These are phyloP conservation scores for Eucalyptus urophylla DNA, from an alignment of 345 rosid species.

Conservation along the genomic window DNA sequence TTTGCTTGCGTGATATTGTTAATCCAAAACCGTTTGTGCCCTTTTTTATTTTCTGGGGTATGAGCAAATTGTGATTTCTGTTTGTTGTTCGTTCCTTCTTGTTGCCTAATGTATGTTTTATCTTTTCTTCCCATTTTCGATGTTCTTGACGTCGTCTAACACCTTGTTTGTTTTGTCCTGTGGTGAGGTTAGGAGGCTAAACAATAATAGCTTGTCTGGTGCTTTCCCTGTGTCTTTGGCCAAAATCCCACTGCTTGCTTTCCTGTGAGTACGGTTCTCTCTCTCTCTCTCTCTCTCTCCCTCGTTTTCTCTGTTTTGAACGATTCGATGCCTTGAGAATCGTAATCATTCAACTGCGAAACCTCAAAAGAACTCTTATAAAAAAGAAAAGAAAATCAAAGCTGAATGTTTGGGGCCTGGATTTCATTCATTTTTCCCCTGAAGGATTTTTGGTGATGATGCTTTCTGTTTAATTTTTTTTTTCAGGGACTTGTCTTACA, in stretches of 20 bases:
- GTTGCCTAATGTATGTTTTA: background rate
- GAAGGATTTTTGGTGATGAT: background rate
- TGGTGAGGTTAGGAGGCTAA: constrained; percentile 61
- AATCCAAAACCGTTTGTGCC: background rate
- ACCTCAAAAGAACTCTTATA: background rate
- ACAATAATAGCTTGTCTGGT: constrained; percentile 87
- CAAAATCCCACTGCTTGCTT: constrained; percentile 62
- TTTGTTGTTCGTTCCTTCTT: background rate
- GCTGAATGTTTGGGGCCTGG: background rate
- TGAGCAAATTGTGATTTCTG: background rate
- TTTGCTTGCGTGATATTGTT: background rate
- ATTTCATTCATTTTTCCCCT: background rate
- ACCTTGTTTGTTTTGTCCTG: background rate
- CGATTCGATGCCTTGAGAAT: constrained; percentile 5
- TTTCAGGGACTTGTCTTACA: constrained; percentile 85
- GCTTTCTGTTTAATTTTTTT: background rate
- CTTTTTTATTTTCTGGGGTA: background rate
- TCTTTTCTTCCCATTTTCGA: background rate
- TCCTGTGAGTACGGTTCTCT: constrained; percentile 57
- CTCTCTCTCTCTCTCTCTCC: background rate
- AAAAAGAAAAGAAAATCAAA: background rate
- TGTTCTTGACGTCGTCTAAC: background rate
- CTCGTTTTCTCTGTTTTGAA: background rate
- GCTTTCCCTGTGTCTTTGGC: constrained; percentile 64
- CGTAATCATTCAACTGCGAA: background rate